These are phyloP conservation scores for Cajanus cajan DNA, from an alignment of 306 rosid genomes.

Conservation along the genomic window DNA sequence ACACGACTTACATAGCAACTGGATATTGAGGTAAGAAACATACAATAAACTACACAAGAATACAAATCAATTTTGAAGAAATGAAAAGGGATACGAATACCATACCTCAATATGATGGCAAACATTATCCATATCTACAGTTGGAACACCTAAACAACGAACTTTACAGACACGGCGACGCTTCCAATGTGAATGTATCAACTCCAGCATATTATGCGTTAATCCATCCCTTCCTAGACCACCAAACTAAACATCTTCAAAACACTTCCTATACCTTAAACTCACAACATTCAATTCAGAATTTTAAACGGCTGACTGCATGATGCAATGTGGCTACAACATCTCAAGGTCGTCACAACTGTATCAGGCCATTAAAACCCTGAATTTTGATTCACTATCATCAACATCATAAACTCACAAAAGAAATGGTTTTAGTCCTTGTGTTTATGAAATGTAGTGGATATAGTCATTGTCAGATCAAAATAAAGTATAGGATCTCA, in stretches of 20 bases:
- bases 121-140: conserved; percentile 87
- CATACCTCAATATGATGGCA: conserved; percentile 81
- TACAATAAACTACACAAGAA: neutral
- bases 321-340: neutral
- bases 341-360: neutral
- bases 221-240: conserved; percentile 90
- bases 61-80: neutral
- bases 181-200: conserved; percentile 95
- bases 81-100: neutral
- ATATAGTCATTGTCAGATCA: too few species aligned
- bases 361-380: neutral
- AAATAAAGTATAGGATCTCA: too few species aligned
- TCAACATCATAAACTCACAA: neutral
- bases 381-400: neutral
- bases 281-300: neutral
- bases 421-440: too few species aligned
- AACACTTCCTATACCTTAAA: conserved; percentile 1
- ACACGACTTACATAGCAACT: too few species aligned
- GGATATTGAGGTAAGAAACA: neutral
- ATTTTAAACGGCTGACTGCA: neutral
- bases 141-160: conserved; percentile 94
- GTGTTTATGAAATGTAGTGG: too few species aligned
- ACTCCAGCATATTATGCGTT: conserved; percentile 95
- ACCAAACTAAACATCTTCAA: conserved; percentile 32
- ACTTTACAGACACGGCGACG: conserved; percentile 72